Base-by-base conservation (phyloP, 768 basidiomycete genomes). In the Pholiota microspora region DNA sequence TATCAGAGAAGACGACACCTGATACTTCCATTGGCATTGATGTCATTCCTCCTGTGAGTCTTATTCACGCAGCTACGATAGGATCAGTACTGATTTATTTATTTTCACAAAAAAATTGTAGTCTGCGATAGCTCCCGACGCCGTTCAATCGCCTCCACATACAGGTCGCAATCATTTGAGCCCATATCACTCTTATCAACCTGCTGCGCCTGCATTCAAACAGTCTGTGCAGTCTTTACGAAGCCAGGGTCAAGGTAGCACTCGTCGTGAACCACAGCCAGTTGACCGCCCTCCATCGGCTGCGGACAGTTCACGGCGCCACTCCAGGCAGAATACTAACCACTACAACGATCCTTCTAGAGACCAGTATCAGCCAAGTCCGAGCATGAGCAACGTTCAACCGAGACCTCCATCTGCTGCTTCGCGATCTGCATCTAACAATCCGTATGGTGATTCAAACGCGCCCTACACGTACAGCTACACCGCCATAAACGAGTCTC, bases 141-240 rank as follows among this genome's bases (percentile, higher is more conserved):
- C 51, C 23, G 59, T 42, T 25, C 46, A 59, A 13, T 66, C 67
- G 16, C 63, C 67, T 23, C 64, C 62, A 10, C 67, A 66, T 21
- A 65, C 65, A 34, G 65, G 67, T 13, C 52, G 35, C n/a, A 67
- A 64, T 45, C 67, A 68, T 55, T 59, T 68, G 0, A 68, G 64
- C 45, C 67, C 67, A 7, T 58, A 64, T 36, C 61, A 64, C 45
- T 53, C 57, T 7, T 63, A 61, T 53, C 58, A 55, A 4, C 60
- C 64, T 12, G 42, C 62, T 31, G 44, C 57, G 15, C 34, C 52
- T 13, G 49, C 53, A n/a, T 47, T 47, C 57, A 52, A 45, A 53
- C 55, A 54, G 54, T 59, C 40, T 15, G 25, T 56, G 29, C 56
- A 49, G 18, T 60, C 61, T 28, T 53, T 40, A 47, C 40, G 40